Evolutionary conservation across 495 filamentous ascomycete species (phyloP).

Genomic region (Podospora conica): DNA sequence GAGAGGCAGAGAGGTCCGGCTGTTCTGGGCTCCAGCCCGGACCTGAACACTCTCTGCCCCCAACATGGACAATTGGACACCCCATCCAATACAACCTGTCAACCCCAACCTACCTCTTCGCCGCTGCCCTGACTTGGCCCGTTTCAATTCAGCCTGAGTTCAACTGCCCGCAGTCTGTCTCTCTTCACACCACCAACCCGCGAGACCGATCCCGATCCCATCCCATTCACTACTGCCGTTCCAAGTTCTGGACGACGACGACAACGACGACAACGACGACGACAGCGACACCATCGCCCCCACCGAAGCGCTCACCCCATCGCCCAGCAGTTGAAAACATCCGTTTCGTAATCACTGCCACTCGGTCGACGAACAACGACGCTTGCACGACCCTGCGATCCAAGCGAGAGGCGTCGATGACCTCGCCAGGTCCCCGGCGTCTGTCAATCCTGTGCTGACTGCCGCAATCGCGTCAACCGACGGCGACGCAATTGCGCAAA

Average conservation of each 20-base stretch:
- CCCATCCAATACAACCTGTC: background rate
- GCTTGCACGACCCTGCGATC: background rate
- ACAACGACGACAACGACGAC: background rate
- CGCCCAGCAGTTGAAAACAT: background rate
- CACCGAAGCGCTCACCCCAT: background rate
- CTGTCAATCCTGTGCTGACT: slow-evolving; percentile 16
- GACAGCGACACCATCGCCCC: background rate
- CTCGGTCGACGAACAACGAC: background rate
- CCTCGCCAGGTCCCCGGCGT: slow-evolving; percentile 17
- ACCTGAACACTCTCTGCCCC: background rate
- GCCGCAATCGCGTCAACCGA: slow-evolving; percentile 5
- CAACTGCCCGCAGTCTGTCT: background rate
- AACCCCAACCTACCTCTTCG: background rate
- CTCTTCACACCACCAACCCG: background rate
- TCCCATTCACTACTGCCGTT: background rate
- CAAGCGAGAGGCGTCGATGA: slow-evolving; percentile 16
- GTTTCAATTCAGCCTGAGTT: background rate
- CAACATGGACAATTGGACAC: background rate
- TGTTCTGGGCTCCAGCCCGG: background rate
- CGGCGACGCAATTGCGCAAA: slow-evolving; percentile 10
- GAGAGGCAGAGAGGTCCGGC: too few species aligned
- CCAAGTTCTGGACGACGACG: background rate
- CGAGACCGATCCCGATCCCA: background rate
- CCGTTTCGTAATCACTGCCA: background rate
- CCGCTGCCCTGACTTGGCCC: background rate